Evolutionary conservation across 148 eudicot species (phyloP), one percentile per base, ranked within the genome.

Genomic region (Rhododendron ferrugineum): DNA sequence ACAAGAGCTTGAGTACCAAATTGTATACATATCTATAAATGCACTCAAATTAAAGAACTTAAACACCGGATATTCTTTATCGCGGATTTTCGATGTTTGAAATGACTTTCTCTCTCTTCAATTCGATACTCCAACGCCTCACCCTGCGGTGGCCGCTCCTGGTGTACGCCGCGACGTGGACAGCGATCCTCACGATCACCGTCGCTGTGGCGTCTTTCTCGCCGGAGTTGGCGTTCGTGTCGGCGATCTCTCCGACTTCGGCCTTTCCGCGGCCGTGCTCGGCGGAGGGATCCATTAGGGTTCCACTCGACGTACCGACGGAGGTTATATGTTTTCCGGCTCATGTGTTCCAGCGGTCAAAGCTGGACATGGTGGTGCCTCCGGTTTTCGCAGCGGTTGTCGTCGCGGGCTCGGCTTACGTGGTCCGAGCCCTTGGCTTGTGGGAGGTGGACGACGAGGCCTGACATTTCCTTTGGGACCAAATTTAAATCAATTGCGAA

Each of bases 321-420:
- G 93, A 92, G 87, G 87, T 88, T 4, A 85, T 94, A 5, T 94
- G 98, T 83, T 85, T 95, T 42, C 96, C 96, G 23, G 90, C 86
- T 13, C 85, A 88, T 56, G 40, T 90, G 18, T 93, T 94, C 70
- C 82, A 84, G 60, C 83, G 91, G 80, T 92, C 98, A 1, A 87
- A 88, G 84, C 58, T 92, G 82, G 98, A 95, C 77, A 46, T 91
- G 73, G 6, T 95, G 44, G 95, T 93, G 5, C 95, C 98, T 30
- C 96, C 95, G 5, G 68, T 95, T 30, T 95, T 93, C 74, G 95
- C 98, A 9, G 95, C 96, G 1, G 85, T 91, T 11, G 81, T 95
- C 1, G 98, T 95, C 30, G 93, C 91, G n/a, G 83, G 89, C 84
- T 94, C 98, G 18, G 96, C 93, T 52, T 94, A 86, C 81, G 85